These are phyloP conservation scores for Viola pubescens DNA, from an alignment of 441 rosid genomes.

Conservation along the genomic window DNA sequence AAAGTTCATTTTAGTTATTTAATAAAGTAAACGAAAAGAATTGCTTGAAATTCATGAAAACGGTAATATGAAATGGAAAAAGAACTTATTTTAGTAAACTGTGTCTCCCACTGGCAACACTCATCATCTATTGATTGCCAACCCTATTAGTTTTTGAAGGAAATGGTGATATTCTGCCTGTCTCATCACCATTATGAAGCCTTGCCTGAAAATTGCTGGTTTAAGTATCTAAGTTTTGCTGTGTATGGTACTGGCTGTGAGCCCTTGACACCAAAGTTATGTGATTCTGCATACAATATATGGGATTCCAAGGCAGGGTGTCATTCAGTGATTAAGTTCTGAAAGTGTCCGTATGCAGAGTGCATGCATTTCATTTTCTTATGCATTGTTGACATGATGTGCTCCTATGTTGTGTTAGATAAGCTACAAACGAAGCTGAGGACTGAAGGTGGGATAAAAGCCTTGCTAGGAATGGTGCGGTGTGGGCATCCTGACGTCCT, in stretches of 20 bases:
- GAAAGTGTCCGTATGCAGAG: background rate
- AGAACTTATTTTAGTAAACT: background rate
- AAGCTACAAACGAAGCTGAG: slow-evolving; percentile 76
- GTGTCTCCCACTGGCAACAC: background rate
- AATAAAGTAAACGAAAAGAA: background rate
- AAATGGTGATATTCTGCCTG: too few species aligned
- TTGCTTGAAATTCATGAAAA: background rate
- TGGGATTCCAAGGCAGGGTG: background rate
- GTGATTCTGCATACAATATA: too few species aligned
- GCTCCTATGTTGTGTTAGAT: slow-evolving; percentile 34
- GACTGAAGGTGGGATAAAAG: slow-evolving; percentile 94
- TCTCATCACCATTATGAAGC: too few species aligned
- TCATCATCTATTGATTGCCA: background rate
- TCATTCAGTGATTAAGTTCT: background rate
- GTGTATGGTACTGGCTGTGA: too few species aligned
- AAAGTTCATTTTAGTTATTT: background rate
- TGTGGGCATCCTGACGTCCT: slow-evolving; percentile 97
- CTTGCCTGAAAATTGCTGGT: too few species aligned
- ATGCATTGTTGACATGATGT: background rate
- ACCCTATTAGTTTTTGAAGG: too few species aligned
- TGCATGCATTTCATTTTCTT: background rate
- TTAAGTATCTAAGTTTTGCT: too few species aligned
- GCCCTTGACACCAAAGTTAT: too few species aligned
- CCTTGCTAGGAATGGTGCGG: slow-evolving; percentile 95
- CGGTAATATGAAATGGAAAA: slow-evolving; percentile 1